phyloP scores from a whole-genome alignment of 2,329 filamentous ascomycete species.

The Emergomyces orientalis region DNA sequence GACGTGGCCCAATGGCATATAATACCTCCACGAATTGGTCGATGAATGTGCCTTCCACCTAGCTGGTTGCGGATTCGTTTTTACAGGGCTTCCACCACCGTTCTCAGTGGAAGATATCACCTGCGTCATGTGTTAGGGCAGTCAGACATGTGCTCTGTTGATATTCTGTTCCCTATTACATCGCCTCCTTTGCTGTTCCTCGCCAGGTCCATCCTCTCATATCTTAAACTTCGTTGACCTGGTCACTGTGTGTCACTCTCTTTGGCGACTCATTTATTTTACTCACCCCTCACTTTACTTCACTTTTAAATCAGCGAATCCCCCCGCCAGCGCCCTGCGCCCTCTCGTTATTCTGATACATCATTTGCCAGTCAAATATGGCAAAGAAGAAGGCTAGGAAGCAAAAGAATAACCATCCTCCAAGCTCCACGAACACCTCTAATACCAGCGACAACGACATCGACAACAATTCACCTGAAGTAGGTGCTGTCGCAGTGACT shows the following conservation, averaged over 20 bases:
- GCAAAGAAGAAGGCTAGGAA: constrained; percentile 30
- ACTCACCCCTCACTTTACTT: constrained; percentile 13
- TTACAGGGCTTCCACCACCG: constrained; percentile 22
- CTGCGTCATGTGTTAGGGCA: neutral
- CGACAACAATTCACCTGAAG: constrained; percentile 21
- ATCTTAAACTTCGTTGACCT: neutral
- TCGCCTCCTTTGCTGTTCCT: constrained; percentile 6
- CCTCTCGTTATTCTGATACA: constrained; percentile 7
- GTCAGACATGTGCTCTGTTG: constrained; percentile 6
- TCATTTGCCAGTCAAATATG: constrained; percentile 23
- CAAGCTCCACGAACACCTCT: constrained; percentile 19
- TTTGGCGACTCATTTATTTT: constrained; percentile 8
- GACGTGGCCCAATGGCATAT: constrained; percentile 36
- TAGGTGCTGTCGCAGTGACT: constrained; percentile 25
- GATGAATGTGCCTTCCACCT: constrained; percentile 27
- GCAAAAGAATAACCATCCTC: constrained; percentile 25
- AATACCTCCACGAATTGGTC: constrained; percentile 25
- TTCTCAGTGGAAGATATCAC: constrained; percentile 11
- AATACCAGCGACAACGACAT: constrained; percentile 18
- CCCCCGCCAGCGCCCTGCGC: constrained; percentile 8
- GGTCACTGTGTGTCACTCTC: constrained; percentile 13
- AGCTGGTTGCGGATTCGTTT: constrained; percentile 23
- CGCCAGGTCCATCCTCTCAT: constrained; percentile 10
- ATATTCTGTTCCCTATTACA: constrained; percentile 6
- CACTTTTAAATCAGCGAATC: constrained; percentile 12